A percentile compares a stretch with the other conserved stretches of the same genome.
These are phyloP conservation scores for Amanita pallidorosea DNA, from an alignment of 768 basidiomycete species.

Conservation along the genomic window DNA sequence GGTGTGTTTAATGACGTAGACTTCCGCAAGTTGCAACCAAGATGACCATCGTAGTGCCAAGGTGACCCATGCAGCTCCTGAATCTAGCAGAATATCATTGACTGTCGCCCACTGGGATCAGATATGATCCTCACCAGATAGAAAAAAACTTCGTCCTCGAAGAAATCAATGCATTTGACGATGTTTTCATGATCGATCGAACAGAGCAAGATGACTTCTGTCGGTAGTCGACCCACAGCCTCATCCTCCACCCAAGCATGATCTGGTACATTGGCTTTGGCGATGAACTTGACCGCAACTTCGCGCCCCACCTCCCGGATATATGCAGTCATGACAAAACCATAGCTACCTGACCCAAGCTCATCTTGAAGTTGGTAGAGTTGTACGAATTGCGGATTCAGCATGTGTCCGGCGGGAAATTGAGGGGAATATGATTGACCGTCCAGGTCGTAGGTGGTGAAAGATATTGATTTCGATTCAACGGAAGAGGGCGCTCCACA, in stretches of 20 bases:
- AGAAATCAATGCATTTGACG: slow-evolving; percentile 74
- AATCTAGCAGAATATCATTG: slow-evolving; percentile 35
- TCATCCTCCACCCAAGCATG: slow-evolving; percentile 57
- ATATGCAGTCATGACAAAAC: slow-evolving; percentile 85
- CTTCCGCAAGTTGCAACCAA: slow-evolving; percentile 12
- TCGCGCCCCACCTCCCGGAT: slow-evolving; percentile 50
- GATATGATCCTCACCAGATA: slow-evolving; percentile 55
- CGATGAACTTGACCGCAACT: slow-evolving; percentile 93
- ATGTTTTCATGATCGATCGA: slow-evolving; percentile 72
- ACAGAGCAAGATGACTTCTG: slow-evolving; percentile 71
- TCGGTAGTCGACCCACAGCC: slow-evolving; percentile 53
- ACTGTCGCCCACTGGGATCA: neutral
- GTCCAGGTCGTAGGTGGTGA: neutral
- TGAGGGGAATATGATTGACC: slow-evolving; percentile 22
- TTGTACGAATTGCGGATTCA: slow-evolving; percentile 50
- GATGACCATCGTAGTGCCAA: slow-evolving; percentile 27
- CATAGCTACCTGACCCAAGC: slow-evolving; percentile 87
- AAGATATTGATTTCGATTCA: neutral
- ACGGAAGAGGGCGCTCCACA: neutral
- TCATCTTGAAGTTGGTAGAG: slow-evolving; percentile 60
- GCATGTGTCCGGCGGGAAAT: slow-evolving; percentile 51
- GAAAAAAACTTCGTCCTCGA: slow-evolving; percentile 75
- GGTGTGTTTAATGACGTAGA: slow-evolving; percentile 30
- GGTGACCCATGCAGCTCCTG: slow-evolving; percentile 91
- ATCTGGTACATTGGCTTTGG: slow-evolving; percentile 60